Evolutionary conservation across 2,329 filamentous ascomycete species (phyloP), one percentile per base, ranked within the genome.

Genomic region (Fusarium staphyleae): DNA sequence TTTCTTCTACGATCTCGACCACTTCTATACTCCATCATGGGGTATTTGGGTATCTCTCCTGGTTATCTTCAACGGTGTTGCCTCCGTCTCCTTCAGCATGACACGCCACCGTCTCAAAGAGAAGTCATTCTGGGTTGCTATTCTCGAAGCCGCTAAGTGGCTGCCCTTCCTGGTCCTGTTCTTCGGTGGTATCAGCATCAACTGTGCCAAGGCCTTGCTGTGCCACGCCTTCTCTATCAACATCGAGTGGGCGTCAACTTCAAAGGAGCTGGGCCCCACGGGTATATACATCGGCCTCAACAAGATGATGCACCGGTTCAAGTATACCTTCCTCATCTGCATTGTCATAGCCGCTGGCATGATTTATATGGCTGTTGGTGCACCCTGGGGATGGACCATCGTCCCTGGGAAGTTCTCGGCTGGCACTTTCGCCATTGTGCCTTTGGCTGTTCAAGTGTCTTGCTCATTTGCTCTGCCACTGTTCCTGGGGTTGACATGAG

Each of bases 11-110:
- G 76, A 83, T 30, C 77, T 87, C 14, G 86, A 88, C 66, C 84
- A 87, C 58, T 87, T 86, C 73, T 89, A 89, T 69, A 77, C 86
- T 69, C 84, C 87, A 53, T 85, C 81, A 0, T 89, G 84, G 76
- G 82, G 81, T 58, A 83, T 86, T 57, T 87, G 81, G 72, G 78
- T 87, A 60, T 77, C 79, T 3, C 62, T 68, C 3, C 16, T 68
- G 1, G 66, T 68, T 7, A 18, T 68, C 12, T 68, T 68, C 33
- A 68, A 68, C 12, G 65, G 63, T 13, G 48, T 64, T 1, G 63
- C 52, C 6, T 66, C 66, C 0, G 19, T 68, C 2, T 36, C 66
- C 5, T 63, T 60, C 36, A 67, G 63, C 15, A 67, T 68, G 66
- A 57, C 56, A 0, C 66, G 66, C 1, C 66, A 68, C 19, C 57